Conservation (phyloP, 106 monocot species). For the Cymbidium sinense region DNA sequence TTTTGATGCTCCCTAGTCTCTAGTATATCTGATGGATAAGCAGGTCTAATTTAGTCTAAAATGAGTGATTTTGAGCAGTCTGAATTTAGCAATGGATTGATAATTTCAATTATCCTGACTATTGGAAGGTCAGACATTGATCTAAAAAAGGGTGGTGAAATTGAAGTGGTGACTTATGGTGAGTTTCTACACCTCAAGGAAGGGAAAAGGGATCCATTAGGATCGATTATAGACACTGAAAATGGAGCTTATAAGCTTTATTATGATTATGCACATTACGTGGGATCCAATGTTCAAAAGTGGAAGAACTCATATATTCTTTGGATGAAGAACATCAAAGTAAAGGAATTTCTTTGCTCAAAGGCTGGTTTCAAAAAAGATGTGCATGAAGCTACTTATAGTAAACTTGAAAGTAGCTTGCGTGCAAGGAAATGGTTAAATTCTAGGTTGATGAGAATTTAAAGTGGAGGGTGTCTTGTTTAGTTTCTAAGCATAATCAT, state of each 20-base stretch:
- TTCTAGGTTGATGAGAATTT: slow-evolving; percentile 28
- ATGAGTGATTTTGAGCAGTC: neutral
- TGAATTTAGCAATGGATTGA: neutral
- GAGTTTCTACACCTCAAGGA: neutral
- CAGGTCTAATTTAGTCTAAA: neutral
- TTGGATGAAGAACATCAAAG: slow-evolving; percentile 16
- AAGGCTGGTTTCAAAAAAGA: slow-evolving; percentile 30
- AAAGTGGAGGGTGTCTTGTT: slow-evolving; percentile 29
- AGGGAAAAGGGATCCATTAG: slow-evolving; percentile 9
- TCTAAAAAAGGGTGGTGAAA: slow-evolving; percentile 4
- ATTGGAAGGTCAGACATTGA: neutral
- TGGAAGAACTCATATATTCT: slow-evolving; percentile 23
- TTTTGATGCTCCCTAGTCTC: neutral
- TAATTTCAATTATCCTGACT: neutral
- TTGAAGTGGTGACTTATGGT: neutral
- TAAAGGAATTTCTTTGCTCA: slow-evolving; percentile 27
- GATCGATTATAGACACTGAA: neutral
- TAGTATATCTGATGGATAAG: neutral
- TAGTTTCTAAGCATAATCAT: slow-evolving; percentile 30
- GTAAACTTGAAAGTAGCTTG: slow-evolving; percentile 25
- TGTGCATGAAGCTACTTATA: slow-evolving; percentile 18
- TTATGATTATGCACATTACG: slow-evolving; percentile 24
- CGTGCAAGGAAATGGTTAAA: slow-evolving; percentile 33
- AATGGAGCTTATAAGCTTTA: slow-evolving; percentile 37
- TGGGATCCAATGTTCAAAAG: slow-evolving; percentile 35